Percentiles rank a stretch among this genome's conserved stretches.
Conservation (phyloP, 805 yeast genomes). For the Candida lessepsii region DNA sequence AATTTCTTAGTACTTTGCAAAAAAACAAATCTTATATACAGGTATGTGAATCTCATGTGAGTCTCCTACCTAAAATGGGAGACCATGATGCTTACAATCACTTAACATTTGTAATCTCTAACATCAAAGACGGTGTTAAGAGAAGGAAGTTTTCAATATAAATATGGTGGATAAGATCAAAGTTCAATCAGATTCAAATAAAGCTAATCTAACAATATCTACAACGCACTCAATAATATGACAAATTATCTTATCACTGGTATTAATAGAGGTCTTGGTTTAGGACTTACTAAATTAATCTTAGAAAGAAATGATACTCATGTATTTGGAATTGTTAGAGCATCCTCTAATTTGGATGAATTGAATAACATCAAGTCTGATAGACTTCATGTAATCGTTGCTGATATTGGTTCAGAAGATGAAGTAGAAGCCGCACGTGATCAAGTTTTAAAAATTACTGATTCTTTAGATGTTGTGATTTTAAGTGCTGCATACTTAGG, state of each 20-base stretch:
- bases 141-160: too few species aligned
- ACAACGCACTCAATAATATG: not conserved
- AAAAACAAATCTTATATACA: too few species aligned
- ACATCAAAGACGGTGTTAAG: too few species aligned
- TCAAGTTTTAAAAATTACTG: not conserved
- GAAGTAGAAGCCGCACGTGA: slow-evolving; percentile 4
- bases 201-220: too few species aligned
- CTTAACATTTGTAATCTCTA: too few species aligned
- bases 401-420: not conserved
- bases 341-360: not conserved
- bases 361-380: not conserved
- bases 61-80: too few species aligned
- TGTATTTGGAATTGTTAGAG: slow-evolving; percentile 1
- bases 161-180: too few species aligned
- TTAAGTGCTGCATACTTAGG: slow-evolving; percentile 4
- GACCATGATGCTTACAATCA: too few species aligned
- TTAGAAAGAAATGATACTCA: not conserved
- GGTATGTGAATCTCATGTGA: too few species aligned
- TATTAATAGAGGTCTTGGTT: not conserved
- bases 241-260: not conserved
- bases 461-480: not conserved
- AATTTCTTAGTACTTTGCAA: too few species aligned
- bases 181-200: too few species aligned
- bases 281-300: not conserved
- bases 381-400: slow-evolving; percentile 1